Evolutionary conservation across 73 alveolate genomes (phyloP), one percentile per base, ranked within the genome.

Genomic region (Breviolum minutum): DNA sequence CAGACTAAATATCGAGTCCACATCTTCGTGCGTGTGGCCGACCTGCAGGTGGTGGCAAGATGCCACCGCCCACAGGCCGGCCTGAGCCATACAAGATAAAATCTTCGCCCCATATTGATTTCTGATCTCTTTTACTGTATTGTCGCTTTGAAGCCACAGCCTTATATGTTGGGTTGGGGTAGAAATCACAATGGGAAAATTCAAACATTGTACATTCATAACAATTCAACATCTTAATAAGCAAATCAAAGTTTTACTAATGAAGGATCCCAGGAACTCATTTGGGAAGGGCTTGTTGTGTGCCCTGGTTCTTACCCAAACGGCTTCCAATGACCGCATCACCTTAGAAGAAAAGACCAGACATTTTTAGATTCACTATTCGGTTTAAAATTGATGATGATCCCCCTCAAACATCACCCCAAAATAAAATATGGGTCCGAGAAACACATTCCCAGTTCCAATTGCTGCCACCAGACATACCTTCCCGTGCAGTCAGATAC

Each of bases 371-470:
- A 7, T n/a, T 77, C 24, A 77, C 24, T 77, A 7, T 77, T 9
- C 0, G 30, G 26, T 71, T n/a, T 20, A 71, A 71, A 70, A 70
- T 70, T 70, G 81, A 20, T 71, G 26, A 20, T 20, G 10, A 71
- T 63, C 12, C 27, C 0, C 22, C 63, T 11, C 76, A 17, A 60
- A 22, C 13, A 40, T 40, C 54, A 40, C 54, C 54, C 54, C 54
- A 0, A 0, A 40, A 40, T 1, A 68, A 17, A 17, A 1, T 68
- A 17, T 19, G 62, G 7, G 7, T 48, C 76, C 76, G 62, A 83
- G 92, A 83, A 8, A 61, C 92, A 24, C 92, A 83, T 61, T 83
- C 92, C 92, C 92, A 83, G 2, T 83, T 8, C 92, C 92, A 83
- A 61, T 61, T 83, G 60, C 76, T 61, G 0, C 92, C 92, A 83